Percentiles rank a stretch among this genome's conserved stretches.
Conservation (phyloP, 768 basidiomycete genomes). For the Leucosporidium yakuticum region DNA sequence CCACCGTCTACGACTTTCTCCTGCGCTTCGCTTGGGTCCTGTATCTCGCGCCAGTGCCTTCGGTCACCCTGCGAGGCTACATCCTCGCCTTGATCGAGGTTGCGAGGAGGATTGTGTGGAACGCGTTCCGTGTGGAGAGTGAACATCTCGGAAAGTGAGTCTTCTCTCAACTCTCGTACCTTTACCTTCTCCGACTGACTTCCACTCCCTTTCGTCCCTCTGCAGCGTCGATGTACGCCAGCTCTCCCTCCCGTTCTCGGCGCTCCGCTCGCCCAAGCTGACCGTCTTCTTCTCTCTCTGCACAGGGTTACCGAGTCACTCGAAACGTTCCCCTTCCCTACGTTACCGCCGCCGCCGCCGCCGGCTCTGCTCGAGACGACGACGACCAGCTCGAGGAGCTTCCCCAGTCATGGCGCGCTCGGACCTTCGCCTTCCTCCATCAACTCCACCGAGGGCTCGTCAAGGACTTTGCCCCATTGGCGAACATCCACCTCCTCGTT, state of each 20-base stretch:
- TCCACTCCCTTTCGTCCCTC: conserved; percentile 14
- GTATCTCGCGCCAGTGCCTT: conserved; percentile 60
- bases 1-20: conserved; percentile 67
- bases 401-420: neutral
- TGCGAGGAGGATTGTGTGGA: conserved; percentile 80
- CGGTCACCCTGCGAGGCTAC: conserved; percentile 58
- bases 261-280: too few relatives aligned
- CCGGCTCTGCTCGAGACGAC: neutral
- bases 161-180: neutral
- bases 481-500: neutral
- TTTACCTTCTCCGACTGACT: neutral
- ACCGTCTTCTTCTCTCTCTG: too few relatives aligned
- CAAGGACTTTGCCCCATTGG: conserved; percentile 11
- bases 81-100: conserved; percentile 67
- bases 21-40: conserved; percentile 77
- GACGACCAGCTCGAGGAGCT: conserved; percentile 8
- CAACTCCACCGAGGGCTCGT: neutral
- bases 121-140: conserved; percentile 53
- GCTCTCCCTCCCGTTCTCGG: too few relatives aligned
- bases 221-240: conserved; percentile 66
- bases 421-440: conserved; percentile 10
- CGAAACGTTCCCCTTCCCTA: conserved; percentile 82
- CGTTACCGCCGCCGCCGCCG: conserved; percentile 12
- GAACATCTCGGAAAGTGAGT: conserved; percentile 42
- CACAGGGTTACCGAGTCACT: conserved; percentile 65